A percentile compares a stretch with the other conserved stretches of the same genome.
Evolutionary conservation across 2,329 filamentous ascomycete genomes (phyloP).

Genomic region (Exophiala sp.): DNA sequence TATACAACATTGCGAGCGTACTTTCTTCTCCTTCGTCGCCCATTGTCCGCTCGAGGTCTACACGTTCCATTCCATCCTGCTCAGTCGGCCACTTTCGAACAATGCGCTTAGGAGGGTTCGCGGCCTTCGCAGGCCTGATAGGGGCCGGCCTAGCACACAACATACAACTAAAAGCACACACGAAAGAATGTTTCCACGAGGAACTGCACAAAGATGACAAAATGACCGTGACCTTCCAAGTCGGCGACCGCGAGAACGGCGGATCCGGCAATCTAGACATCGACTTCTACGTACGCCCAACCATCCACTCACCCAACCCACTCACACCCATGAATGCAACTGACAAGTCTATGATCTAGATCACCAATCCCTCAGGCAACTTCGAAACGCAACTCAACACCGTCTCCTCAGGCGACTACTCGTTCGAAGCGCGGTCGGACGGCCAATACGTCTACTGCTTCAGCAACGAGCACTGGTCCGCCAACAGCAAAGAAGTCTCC

Average conservation of each 20-base stretch:
- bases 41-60: too few species aligned
- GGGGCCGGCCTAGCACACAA: constrained; percentile 76
- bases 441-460: constrained; percentile 97
- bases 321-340: neutral
- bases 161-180: constrained; percentile 89
- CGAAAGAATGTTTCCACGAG: constrained; percentile 97
- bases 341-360: constrained; percentile 44
- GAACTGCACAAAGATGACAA: constrained; percentile 85
- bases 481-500: constrained; percentile 93
- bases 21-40: too few species aligned
- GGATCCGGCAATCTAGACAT: constrained; percentile 91
- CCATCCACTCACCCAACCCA: neutral
- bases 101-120: constrained; percentile 43
- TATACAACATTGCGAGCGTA: too few species aligned
- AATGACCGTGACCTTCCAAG: constrained; percentile 98
- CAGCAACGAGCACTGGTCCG: constrained; percentile 97
- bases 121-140: constrained; percentile 55
- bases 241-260: constrained; percentile 93
- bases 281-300: constrained; percentile 84
- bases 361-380: constrained; percentile 71
- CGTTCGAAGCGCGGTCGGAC: constrained; percentile 79
- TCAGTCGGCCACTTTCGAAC: constrained; percentile 2
- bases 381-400: constrained; percentile 77
- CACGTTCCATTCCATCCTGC: neutral
- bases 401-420: constrained; percentile 87